phyloP scores from a whole-genome alignment of 495 filamentous ascomycete species.

The Chaetomium fimeti region DNA sequence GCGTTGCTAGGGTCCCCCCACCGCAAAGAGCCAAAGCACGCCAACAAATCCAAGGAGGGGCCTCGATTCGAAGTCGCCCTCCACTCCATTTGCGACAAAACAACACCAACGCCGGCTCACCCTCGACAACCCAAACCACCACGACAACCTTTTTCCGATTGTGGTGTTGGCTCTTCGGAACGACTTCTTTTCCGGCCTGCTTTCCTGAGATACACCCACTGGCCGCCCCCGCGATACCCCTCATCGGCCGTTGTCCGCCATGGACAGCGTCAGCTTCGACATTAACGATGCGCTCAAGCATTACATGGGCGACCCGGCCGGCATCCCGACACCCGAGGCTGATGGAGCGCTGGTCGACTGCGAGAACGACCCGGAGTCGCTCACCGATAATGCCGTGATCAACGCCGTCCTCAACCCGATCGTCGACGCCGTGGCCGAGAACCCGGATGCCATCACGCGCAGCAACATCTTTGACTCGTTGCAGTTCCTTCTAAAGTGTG shows the following conservation, averaged over 20 bases:
- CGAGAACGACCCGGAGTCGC: slow-evolving; percentile 84
- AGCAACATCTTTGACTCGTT: slow-evolving; percentile 83
- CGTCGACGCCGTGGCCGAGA: slow-evolving; percentile 87
- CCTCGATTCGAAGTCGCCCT: not conserved
- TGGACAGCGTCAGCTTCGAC: slow-evolving; percentile 83
- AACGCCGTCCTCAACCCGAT: slow-evolving; percentile 88
- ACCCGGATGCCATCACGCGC: slow-evolving; percentile 79
- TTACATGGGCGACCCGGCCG: slow-evolving; percentile 87
- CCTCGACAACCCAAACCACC: slow-evolving; percentile 3
- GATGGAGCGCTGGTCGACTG: slow-evolving; percentile 81
- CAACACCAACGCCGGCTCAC: slow-evolving; percentile 23
- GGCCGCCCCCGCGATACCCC: slow-evolving; percentile 20
- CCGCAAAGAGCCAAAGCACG: slow-evolving; percentile 4
- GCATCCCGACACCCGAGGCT: slow-evolving; percentile 82
- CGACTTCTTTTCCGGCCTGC: slow-evolving; percentile 3
- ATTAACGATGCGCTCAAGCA: slow-evolving; percentile 93
- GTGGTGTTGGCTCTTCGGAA: slow-evolving; percentile 2
- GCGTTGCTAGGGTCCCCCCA: slow-evolving; percentile 45
- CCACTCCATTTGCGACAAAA: slow-evolving; percentile 21
- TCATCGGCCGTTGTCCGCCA: slow-evolving; percentile 43
- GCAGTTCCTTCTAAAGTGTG: slow-evolving; percentile 96
- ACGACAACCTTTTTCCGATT: slow-evolving; percentile 11
- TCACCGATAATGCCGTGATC: slow-evolving; percentile 69
- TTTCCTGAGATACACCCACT: slow-evolving; percentile 7
- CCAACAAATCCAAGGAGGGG: slow-evolving; percentile 21